phyloP scores from a whole-genome alignment of 176 grass and related monocot species.

The Alloteropsis semialata region DNA sequence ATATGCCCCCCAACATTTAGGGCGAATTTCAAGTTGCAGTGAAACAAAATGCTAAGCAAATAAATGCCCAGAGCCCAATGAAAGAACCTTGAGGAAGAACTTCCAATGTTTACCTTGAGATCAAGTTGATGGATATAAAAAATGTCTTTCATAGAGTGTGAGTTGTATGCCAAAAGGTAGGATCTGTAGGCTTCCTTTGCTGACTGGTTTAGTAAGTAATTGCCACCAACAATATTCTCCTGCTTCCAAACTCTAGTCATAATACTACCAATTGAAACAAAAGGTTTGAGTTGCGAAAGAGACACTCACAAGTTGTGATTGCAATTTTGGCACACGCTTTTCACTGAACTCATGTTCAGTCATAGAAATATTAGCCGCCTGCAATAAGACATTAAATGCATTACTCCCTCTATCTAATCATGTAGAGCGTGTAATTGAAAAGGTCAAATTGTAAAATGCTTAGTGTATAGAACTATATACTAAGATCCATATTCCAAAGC shows the following conservation, averaged over 20 bases:
- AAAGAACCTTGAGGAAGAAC: neutral
- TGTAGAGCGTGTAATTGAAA: neutral
- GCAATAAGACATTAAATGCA: slow-evolving; percentile 30
- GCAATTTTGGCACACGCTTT: slow-evolving; percentile 62
- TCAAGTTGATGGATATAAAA: slow-evolving; percentile 80
- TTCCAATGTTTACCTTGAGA: slow-evolving; percentile 60
- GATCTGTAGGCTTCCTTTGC: slow-evolving; percentile 86
- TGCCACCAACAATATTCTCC: slow-evolving; percentile 73
- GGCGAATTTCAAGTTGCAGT: neutral
- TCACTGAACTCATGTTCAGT: slow-evolving; percentile 69
- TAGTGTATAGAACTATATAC: neutral
- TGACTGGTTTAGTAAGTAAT: slow-evolving; percentile 78
- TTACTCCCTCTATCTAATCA: neutral
- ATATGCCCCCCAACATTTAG: neutral
- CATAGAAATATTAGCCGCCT: slow-evolving; percentile 82
- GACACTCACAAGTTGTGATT: slow-evolving; percentile 62
- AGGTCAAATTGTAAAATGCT: neutral
- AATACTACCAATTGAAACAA: neutral
- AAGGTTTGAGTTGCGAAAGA: neutral
- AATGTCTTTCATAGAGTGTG: slow-evolving; percentile 81
- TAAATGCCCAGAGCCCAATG: neutral
- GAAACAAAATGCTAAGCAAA: neutral
- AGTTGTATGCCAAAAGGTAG: slow-evolving; percentile 80
- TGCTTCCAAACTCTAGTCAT: slow-evolving; percentile 32
- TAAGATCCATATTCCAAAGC: neutral